These are phyloP conservation scores for Periconia digitata DNA, from an alignment of 2,329 filamentous ascomycete genomes.

Conservation along the genomic window DNA sequence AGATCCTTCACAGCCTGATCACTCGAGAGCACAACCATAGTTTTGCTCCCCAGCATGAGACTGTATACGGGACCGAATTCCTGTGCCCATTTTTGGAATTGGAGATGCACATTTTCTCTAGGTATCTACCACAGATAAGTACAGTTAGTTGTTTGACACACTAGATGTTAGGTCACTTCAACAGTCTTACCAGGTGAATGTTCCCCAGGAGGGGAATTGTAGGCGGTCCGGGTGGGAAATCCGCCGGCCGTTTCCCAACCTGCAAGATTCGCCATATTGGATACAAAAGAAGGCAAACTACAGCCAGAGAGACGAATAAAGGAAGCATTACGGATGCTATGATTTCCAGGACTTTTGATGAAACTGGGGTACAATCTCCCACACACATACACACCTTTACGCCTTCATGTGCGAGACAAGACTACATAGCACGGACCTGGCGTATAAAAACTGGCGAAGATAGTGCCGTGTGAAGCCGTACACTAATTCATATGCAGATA, in stretches of 20 bases:
- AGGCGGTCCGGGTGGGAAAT: slow-evolving; percentile 53
- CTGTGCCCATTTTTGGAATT: slow-evolving; percentile 56
- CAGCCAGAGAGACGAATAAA: too few species aligned
- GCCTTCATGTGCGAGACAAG: too few species aligned
- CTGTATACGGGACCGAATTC: slow-evolving; percentile 57
- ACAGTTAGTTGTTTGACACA: not conserved
- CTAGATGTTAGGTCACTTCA: too few species aligned
- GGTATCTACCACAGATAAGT: slow-evolving; percentile 37
- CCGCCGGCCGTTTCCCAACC: slow-evolving; percentile 30
- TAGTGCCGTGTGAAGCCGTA: too few species aligned
- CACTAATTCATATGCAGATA: too few species aligned
- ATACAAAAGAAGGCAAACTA: too few species aligned
- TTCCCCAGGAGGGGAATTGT: slow-evolving; percentile 55
- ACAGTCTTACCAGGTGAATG: slow-evolving; percentile 42
- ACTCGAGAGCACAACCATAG: slow-evolving; percentile 51
- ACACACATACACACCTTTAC: too few species aligned
- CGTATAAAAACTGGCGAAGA: too few species aligned
- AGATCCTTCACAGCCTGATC: slow-evolving; percentile 53
- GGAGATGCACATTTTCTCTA: slow-evolving; percentile 43
- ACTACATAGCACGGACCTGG: too few species aligned
- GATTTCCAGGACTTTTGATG: too few species aligned
- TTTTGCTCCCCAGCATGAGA: slow-evolving; percentile 52
- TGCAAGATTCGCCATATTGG: not conserved
- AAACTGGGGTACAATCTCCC: too few species aligned
- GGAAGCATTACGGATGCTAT: too few species aligned